A percentile compares a stretch with the other conserved stretches of the same genome.
These are phyloP conservation scores for Saturnispora galanensis DNA, from an alignment of 805 yeast species.

Conservation along the genomic window DNA sequence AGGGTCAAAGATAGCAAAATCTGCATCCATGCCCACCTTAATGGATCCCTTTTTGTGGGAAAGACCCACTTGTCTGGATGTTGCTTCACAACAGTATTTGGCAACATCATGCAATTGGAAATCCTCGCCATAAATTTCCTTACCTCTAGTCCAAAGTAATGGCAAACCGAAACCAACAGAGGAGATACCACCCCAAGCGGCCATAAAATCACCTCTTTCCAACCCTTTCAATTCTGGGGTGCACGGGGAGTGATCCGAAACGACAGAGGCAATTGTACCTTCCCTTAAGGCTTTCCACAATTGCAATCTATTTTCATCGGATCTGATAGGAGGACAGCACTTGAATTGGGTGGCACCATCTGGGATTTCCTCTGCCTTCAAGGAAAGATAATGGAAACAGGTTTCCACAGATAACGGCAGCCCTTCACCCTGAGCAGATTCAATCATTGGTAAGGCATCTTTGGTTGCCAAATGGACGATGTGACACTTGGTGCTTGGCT, in stretches of 20 bases:
- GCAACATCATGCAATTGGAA: conserved; percentile 46
- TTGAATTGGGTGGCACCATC: conserved; percentile 75
- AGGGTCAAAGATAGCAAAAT: conserved; percentile 74
- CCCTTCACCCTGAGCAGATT: conserved; percentile 47
- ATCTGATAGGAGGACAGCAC: conserved; percentile 92
- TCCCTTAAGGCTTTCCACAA: conserved; percentile 72
- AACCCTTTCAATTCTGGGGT: conserved; percentile 82
- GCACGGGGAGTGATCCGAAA: conserved; percentile 94
- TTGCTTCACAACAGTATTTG: conserved; percentile 72
- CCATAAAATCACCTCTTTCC: conserved; percentile 75
- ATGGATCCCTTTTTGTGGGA: conserved; percentile 63
- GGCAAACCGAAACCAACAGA: conserved; percentile 90
- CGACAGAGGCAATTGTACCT: conserved; percentile 70
- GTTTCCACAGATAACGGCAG: conserved; percentile 80
- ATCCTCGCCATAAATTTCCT: conserved; percentile 25
- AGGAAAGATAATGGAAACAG: conserved; percentile 82
- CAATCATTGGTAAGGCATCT: conserved; percentile 67
- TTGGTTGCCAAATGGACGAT: conserved; percentile 86
- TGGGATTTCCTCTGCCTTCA: conserved; percentile 69
- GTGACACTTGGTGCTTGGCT: conserved; percentile 63
- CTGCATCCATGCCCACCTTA: conserved; percentile 76
- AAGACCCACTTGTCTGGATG: conserved; percentile 80
- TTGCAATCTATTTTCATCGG: conserved; percentile 55
- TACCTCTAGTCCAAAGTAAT: conserved; percentile 66
- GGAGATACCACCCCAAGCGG: conserved; percentile 95